Base-by-base conservation (phyloP, 2,329 filamentous ascomycete genomes). In the Didymella arachidicola region DNA sequence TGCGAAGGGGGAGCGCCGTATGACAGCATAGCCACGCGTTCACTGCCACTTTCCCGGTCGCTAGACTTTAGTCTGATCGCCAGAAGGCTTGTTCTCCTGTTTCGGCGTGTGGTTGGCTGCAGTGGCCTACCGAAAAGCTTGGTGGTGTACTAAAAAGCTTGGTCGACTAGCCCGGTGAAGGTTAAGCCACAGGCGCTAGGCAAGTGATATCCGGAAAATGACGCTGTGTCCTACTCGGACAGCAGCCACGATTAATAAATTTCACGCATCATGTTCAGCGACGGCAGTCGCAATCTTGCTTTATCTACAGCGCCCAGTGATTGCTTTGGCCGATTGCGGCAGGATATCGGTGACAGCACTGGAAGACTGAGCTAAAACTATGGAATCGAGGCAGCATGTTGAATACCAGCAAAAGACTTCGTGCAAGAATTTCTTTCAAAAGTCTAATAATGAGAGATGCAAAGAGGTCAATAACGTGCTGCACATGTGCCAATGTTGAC, bases 21-120 rank as follows among this genome's bases (percentile, higher is more conserved):
- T 57, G 54, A 57, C 54, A 51, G 54, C 54, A 57, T 57, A 57
- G 34, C 54, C 47, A 57, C 54, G 54, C 53, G 53, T 57, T 49
- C 53, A 51, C 46, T 46, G 53, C 54, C 54, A 52, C 41, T 34
- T 19, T 39, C 3, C 53, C 53, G 32, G 8, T 38, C 18, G 32
- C 27, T 29, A 36, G 42, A 41, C 47, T 47, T 57, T 57, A 26
- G 27, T 7, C 7, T 3, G 2, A 11, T 16, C 3, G 19, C 26
- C n/a, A 8, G 26, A 42, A 57, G 32, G 54, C 54, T 57, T 57
- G 16, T 41, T n/a, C 1, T 1, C 1, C 19, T n/a, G 11, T 16
- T 14, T 10, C 0, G 34, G 2, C 19, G 8, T 18, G 5, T 48
- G 44, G 41, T 42, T 54, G 36, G 26, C 27, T 36, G 43, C 12